Percentiles rank a stretch among this genome's conserved stretches.
Conservation (phyloP, 345 rosid species). For the Lepidium aucheri region DNA sequence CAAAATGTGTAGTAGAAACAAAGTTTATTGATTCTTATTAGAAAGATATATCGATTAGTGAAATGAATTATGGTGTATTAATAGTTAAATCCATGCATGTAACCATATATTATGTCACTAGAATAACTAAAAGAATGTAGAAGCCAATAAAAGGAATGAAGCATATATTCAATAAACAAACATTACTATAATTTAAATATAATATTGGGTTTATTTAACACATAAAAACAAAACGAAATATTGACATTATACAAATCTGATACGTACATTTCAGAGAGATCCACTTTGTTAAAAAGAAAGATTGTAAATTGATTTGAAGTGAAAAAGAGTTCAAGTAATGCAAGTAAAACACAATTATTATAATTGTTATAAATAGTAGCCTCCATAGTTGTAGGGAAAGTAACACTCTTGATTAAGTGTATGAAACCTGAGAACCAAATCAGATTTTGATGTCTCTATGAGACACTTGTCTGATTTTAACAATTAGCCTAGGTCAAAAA, state of each 20-base stretch:
- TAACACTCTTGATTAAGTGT: constrained; percentile 25
- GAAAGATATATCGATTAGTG: background rate
- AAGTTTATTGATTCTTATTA: background rate
- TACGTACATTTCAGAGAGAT: constrained; percentile 7
- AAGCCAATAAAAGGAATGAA: background rate
- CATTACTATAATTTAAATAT: background rate
- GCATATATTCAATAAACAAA: background rate
- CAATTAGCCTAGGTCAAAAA: background rate
- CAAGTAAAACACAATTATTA: constrained; percentile 8
- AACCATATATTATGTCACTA: background rate
- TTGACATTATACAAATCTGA: background rate
- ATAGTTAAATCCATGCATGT: too few relatives aligned
- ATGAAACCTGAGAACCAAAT: constrained; percentile 23
- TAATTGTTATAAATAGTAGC: constrained; percentile 16
- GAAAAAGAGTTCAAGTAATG: constrained; percentile 7
- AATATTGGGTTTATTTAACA: background rate
- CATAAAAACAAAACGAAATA: background rate
- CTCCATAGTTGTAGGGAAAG: constrained; percentile 29
- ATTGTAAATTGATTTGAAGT: background rate
- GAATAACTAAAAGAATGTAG: background rate
- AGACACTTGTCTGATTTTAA: constrained; percentile 24
- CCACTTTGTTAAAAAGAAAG: constrained; percentile 6
- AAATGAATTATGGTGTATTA: background rate
- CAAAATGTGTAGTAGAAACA: background rate
- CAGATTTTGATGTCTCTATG: constrained; percentile 17